Percentiles rank a stretch among this genome's conserved stretches.
Conservation (phyloP, 2,329 filamentous ascomycete genomes). For the Ophiosphaerella korrae region DNA sequence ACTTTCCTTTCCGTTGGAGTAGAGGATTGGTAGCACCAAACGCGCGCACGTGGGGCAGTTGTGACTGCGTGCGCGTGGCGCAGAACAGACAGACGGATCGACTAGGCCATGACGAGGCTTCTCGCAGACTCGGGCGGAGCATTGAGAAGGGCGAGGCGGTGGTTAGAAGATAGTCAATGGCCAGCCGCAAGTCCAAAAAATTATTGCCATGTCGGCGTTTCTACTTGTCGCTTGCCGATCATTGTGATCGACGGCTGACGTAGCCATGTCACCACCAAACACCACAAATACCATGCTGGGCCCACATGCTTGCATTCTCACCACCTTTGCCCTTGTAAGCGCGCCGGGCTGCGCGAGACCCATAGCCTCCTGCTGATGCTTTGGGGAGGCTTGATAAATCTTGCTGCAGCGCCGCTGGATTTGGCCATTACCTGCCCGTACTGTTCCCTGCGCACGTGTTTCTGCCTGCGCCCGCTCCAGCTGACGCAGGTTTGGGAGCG, state of each 20-base stretch:
- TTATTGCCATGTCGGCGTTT: conserved; percentile 11
- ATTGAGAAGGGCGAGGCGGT: conserved; percentile 19
- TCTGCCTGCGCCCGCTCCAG: background rate
- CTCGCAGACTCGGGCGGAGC: conserved; percentile 32
- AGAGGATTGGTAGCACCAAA: conserved; percentile 20
- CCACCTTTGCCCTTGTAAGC: background rate
- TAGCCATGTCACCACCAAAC: background rate
- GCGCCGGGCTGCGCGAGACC: conserved; percentile 11
- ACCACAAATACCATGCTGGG: background rate
- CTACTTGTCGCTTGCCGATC: conserved; percentile 4
- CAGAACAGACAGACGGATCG: conserved; percentile 28
- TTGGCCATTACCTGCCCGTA: no score
- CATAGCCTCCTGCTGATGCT: background rate
- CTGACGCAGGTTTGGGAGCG: no score
- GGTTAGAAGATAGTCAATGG: conserved; percentile 7
- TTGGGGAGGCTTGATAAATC: background rate
- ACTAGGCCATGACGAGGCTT: conserved; percentile 22
- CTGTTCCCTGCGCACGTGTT: background rate
- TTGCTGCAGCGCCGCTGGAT: background rate
- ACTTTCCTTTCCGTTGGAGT: conserved; percentile 6
- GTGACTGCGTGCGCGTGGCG: conserved; percentile 15
- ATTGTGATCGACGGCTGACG: background rate
- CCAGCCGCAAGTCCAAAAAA: conserved; percentile 5
- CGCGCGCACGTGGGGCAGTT: conserved; percentile 13
- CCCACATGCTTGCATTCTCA: background rate